These are phyloP conservation scores for Rhizophagus clarus DNA, from an alignment of 192 early-diverging fungal species.

Conservation along the genomic window DNA sequence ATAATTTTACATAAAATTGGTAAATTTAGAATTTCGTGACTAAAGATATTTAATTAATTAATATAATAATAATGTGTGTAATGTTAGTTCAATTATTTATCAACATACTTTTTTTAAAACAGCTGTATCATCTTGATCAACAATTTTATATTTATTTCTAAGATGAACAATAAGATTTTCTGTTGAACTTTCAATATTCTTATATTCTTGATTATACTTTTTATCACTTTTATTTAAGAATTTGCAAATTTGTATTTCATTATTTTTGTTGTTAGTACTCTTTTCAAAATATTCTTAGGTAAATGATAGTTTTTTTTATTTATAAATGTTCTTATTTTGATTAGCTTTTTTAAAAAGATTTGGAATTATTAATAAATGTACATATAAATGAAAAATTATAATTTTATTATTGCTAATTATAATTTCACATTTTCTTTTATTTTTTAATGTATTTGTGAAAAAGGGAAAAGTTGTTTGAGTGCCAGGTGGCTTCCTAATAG, in stretches of 20 bases:
- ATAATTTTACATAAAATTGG: not conserved
- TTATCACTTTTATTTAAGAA: not conserved
- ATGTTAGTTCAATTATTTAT: too few relatives aligned
- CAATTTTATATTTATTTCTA: not conserved
- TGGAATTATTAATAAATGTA: too few relatives aligned
- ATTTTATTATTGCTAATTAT: too few relatives aligned
- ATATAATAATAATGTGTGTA: too few relatives aligned
- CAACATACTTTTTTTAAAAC: too few relatives aligned
- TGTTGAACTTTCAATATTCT: not conserved
- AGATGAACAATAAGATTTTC: not conserved
- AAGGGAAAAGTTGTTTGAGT: too few relatives aligned
- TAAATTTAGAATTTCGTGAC: not conserved
- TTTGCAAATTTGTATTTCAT: not conserved
- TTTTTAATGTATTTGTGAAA: too few relatives aligned
- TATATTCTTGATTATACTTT: not conserved
- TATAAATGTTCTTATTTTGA: not conserved
- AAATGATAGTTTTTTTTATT: conserved; percentile 2
- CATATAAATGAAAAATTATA: too few relatives aligned
- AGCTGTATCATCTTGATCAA: not conserved
- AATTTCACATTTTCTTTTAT: too few relatives aligned
- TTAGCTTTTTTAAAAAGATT: too few relatives aligned
- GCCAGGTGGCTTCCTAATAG: too few relatives aligned
- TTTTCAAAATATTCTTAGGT: not conserved
- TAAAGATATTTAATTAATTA: not conserved
- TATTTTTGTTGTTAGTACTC: not conserved